Base-by-base conservation (phyloP, 192 early-diverging fungal species). In the Backusella tuberculispora region DNA sequence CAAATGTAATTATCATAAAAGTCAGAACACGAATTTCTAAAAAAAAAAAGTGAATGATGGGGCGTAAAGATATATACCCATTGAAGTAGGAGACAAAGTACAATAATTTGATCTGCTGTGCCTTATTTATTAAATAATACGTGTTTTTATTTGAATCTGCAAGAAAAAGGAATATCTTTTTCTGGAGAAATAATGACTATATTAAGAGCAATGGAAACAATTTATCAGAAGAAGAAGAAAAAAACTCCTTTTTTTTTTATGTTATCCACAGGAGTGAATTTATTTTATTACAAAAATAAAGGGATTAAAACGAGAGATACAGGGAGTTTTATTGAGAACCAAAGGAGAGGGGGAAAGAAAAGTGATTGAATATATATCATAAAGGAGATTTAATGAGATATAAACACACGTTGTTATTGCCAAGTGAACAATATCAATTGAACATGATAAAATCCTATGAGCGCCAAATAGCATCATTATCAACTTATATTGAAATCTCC, bases 321-420 rank as follows among this genome's bases (percentile, higher is more conserved):
- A 60, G 21, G 53, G 53, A 60, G 53, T 60, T 60, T 26, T 60
- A 60, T 60, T 60, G 26, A 60, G 53, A 60, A 4, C 53, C 53
- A 60, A 56, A 56, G 53, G 53, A 21, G 53, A 26, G 29, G 29
- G 29, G 29, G 29, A 34, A 34, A 34, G 29, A 34, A 34, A 34
- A 34, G 29, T 34, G 29, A 2, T 34, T 34, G 29, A 34, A 34
- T 34, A 24, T 24, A 4, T 21, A 24, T 56, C 12, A 24, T 21
- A 56, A 56, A 56, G 53, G 53, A 56, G 53, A 9, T 56, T 56
- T 24, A 56, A 56, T 56, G 50, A 56, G 19, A 24, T 56, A 24
- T 4, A 43, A 43, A 0, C 29, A 34, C 29, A 34, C 29, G 29
- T 34, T 34, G 29, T 34, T 2, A 34, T 34, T 34, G 29, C 29